A percentile compares a stretch with the other conserved stretches of the same genome.
Evolutionary conservation across 768 basidiomycete genomes (phyloP).

Genomic region (Suillus clintonianus): DNA sequence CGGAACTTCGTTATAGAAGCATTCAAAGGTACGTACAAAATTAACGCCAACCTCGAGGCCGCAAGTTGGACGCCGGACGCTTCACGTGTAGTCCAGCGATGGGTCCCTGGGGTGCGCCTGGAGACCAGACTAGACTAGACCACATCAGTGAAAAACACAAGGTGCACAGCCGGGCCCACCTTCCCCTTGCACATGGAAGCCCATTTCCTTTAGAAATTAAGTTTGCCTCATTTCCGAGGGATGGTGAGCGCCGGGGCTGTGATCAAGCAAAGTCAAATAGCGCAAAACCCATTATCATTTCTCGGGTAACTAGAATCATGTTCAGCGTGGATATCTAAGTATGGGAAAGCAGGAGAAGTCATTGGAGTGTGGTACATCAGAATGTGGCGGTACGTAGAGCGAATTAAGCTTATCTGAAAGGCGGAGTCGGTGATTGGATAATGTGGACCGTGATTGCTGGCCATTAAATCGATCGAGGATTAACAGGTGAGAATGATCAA

Average conservation of each 20-base stretch:
- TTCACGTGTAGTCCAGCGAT: conserved; percentile 1
- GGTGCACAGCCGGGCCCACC: neutral
- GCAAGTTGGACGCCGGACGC: neutral
- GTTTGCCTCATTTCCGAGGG: conserved; percentile 2
- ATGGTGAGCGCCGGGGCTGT: neutral
- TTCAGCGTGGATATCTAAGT: neutral
- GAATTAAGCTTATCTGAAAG: neutral
- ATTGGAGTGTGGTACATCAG: neutral
- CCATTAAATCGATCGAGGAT: neutral
- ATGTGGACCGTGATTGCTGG: neutral
- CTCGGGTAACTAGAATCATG: neutral
- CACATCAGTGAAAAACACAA: conserved; percentile 1
- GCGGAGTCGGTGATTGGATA: neutral
- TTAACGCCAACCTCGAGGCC: conserved; percentile 1
- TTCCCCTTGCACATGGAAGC: neutral
- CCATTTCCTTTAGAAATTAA: conserved; percentile 1
- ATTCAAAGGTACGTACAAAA: neutral
- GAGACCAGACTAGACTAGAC: conserved; percentile 1
- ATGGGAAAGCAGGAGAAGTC: neutral
- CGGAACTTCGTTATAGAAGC: neutral
- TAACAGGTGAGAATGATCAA: neutral
- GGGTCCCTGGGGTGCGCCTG: neutral
- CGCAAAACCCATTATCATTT: neutral
- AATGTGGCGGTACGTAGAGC: neutral
- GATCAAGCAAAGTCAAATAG: neutral